phyloP scores from a whole-genome alignment of 2,329 filamentous ascomycete species.

The Clarireedia monteithiana region DNA sequence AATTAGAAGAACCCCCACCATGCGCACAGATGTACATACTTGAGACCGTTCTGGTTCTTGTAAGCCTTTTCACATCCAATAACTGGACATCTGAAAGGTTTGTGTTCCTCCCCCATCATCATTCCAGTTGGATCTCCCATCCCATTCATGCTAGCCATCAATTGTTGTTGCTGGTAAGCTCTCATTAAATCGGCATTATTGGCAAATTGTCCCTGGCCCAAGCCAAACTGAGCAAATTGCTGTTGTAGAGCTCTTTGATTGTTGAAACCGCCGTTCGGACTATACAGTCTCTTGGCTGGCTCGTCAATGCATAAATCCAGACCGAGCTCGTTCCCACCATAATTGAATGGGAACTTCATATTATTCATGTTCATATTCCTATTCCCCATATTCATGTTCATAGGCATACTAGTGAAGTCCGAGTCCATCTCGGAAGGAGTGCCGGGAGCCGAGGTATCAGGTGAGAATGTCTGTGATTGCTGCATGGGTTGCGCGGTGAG shows the following conservation, averaged over 20 bases:
- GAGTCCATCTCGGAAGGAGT: constrained; percentile 70
- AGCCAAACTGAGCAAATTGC: constrained; percentile 62
- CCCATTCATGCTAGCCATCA: constrained; percentile 35
- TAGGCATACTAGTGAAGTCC: constrained; percentile 53
- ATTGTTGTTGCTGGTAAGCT: constrained; percentile 53
- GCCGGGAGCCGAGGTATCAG: constrained; percentile 60
- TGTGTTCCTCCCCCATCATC: constrained; percentile 78
- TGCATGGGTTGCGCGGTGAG: constrained; percentile 66
- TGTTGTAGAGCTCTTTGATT: constrained; percentile 59
- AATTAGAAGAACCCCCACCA: constrained; percentile 3
- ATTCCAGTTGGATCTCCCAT: constrained; percentile 29
- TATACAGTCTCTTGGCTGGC: constrained; percentile 88
- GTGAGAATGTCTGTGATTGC: constrained; percentile 35
- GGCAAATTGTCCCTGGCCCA: constrained; percentile 61
- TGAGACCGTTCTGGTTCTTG: constrained; percentile 98
- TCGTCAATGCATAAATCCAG: constrained; percentile 74
- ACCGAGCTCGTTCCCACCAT: constrained; percentile 38
- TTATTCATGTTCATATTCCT: constrained; percentile 42
- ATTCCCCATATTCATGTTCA: constrained; percentile 52
- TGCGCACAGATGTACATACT: constrained; percentile 49
- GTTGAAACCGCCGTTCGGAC: constrained; percentile 66
- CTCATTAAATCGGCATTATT: constrained; percentile 56
- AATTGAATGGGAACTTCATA: constrained; percentile 29
- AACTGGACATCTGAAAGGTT: constrained; percentile 95
- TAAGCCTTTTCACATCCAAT: constrained; percentile 99